Percentiles rank a stretch among this genome's conserved stretches.
These are phyloP conservation scores for Eucalyptus fibrosa DNA, from an alignment of 345 rosid genomes.

Conservation along the genomic window DNA sequence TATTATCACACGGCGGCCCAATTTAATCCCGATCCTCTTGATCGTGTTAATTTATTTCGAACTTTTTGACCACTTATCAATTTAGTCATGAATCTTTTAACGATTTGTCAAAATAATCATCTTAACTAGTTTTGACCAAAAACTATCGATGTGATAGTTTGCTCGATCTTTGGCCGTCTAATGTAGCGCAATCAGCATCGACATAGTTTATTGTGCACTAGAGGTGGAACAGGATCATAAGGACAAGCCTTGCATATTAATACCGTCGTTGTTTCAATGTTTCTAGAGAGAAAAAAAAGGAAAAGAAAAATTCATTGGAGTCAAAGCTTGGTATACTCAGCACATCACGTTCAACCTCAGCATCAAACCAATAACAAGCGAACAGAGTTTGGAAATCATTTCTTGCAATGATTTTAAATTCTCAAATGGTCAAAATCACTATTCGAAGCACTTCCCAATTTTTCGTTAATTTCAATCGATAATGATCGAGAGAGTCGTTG, in stretches of 20 bases:
- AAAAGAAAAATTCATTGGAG: not conserved
- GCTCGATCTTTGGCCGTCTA: accelerated
- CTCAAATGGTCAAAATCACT: not conserved
- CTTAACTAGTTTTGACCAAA: not conserved
- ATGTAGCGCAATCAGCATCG: too few species aligned
- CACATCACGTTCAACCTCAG: not conserved
- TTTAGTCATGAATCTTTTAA: not conserved
- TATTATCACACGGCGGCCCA: too few species aligned
- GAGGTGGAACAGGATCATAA: too few species aligned
- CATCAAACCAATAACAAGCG: not conserved
- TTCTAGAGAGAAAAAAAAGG: not conserved
- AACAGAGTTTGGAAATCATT: not conserved
- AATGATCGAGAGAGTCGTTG: not conserved
- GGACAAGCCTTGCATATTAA: too few species aligned
- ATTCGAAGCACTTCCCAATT: not conserved
- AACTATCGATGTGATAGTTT: accelerated
- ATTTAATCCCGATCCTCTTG: not conserved
- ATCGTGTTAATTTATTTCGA: not conserved
- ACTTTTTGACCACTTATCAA: not conserved
- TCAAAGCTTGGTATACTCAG: not conserved
- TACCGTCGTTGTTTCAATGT: accelerated
- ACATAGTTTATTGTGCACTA: too few species aligned
- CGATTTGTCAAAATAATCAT: not conserved
- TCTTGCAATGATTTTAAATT: not conserved
- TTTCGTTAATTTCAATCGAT: not conserved